phyloP scores from a whole-genome alignment of 2,329 filamentous ascomycete species.

The Nannizziopsis arthrosporioides region DNA sequence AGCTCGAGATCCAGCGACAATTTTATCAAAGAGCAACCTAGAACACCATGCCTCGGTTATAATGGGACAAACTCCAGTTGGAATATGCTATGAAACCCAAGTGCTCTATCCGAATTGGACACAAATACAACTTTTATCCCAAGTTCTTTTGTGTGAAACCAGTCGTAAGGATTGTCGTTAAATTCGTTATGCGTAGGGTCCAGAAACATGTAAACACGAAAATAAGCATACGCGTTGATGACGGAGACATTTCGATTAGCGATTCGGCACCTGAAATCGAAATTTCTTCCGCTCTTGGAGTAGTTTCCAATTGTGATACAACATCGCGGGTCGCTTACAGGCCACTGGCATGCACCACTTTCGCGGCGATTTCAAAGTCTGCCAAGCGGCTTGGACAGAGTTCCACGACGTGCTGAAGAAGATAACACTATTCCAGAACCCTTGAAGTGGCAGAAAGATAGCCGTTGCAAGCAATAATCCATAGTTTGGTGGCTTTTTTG shows the following conservation, averaged over 20 bases:
- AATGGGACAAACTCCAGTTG: too few relatives aligned
- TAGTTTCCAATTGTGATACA: not conserved
- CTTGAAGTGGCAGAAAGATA: constrained; percentile 67
- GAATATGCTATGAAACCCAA: too few relatives aligned
- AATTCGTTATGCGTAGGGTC: too few relatives aligned
- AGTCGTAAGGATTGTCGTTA: too few relatives aligned
- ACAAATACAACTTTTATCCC: too few relatives aligned
- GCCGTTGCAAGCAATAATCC: constrained; percentile 58
- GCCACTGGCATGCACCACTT: not conserved
- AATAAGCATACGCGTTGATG: too few relatives aligned
- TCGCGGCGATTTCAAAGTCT: not conserved
- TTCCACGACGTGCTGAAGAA: constrained; percentile 55
- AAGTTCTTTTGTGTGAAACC: too few relatives aligned
- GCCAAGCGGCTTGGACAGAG: not conserved
- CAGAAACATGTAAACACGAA: too few relatives aligned
- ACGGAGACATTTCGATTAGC: not conserved
- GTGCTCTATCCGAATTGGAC: too few relatives aligned
- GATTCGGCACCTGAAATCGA: not conserved
- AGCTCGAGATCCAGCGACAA: too few relatives aligned
- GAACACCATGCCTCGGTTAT: too few relatives aligned
- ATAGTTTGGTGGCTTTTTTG: constrained; percentile 39
- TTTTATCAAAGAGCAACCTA: too few relatives aligned
- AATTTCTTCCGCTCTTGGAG: not conserved
- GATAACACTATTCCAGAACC: constrained; percentile 73
- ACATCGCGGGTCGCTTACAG: not conserved